Conservation (phyloP, 768 basidiomycete species). For the Glaciozyma martinii region DNA sequence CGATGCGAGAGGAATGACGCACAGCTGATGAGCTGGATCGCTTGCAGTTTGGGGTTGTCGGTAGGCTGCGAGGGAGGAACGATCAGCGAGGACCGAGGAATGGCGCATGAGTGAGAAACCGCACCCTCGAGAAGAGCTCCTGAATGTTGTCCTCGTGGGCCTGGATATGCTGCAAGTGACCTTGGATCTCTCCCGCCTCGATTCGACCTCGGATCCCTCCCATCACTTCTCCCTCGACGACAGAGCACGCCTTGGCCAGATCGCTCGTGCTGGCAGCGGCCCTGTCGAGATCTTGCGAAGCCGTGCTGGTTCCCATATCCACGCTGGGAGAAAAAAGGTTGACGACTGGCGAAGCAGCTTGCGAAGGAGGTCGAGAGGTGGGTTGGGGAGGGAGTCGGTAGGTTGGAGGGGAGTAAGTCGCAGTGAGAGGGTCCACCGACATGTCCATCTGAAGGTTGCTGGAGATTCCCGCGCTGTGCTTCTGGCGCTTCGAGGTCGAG, state of each 20-base stretch:
- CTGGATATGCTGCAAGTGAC: neutral
- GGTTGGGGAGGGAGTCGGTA: neutral
- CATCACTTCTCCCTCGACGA: no score
- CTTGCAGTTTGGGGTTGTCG: slow-evolving; percentile 16
- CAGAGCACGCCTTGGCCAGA: no score
- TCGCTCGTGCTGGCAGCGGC: no score
- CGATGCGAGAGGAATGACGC: neutral
- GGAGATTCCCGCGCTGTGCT: no score
- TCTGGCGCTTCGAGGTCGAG: neutral
- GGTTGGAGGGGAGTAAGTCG: neutral
- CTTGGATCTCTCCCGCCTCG: no score
- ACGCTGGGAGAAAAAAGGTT: neutral
- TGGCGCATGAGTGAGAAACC: neutral
- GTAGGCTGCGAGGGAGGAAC: neutral
- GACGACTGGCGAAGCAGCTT: neutral
- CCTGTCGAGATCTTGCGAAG: no score
- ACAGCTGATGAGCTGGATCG: slow-evolving; percentile 40
- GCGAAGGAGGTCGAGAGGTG: no score
- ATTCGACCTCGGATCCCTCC: no score
- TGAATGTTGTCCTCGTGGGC: neutral
- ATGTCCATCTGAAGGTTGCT: neutral
- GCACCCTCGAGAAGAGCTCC: neutral
- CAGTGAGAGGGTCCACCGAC: neutral
- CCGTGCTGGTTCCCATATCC: no score
- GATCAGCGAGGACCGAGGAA: no score